Percentiles rank a stretch among this genome's conserved stretches.
Evolutionary conservation across 305 asterid genomes (phyloP).

Genomic region (Fraxinus greggii): DNA sequence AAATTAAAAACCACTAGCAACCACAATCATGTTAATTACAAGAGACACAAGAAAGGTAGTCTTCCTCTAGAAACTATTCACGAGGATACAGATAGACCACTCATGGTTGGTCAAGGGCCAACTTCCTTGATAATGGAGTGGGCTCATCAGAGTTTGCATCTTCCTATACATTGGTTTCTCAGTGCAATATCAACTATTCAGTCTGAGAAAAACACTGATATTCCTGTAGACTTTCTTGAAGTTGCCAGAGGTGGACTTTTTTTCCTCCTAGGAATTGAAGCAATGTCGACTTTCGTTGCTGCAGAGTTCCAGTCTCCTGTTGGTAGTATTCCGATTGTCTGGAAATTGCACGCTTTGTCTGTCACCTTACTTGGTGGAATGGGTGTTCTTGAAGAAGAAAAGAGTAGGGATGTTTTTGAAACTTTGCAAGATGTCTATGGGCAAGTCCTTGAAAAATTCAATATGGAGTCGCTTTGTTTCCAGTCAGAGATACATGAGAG

Average conservation of each 20-base stretch:
- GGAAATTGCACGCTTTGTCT: conserved; percentile 91
- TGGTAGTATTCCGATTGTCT: conserved; percentile 56
- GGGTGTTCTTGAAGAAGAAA: conserved; percentile 71
- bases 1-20: conserved; percentile 40
- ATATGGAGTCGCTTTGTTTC: conserved; percentile 42
- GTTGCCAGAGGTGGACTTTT: conserved; percentile 76
- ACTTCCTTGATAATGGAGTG: conserved; percentile 63
- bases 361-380: conserved; percentile 60
- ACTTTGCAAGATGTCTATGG: conserved; percentile 74
- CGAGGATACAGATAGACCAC: conserved; percentile 48
- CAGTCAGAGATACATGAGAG: conserved; percentile 62
- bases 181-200: conserved; percentile 69
- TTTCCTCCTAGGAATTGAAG: conserved; percentile 80
- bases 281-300: conserved; percentile 38
- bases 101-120: conserved; percentile 25
- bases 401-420: conserved; percentile 66
- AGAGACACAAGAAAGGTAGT: conserved; percentile 35
- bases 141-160: conserved; percentile 89
- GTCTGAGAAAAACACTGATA: conserved; percentile 29
- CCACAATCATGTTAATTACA: conserved; percentile 23
- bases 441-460: conserved; percentile 39
- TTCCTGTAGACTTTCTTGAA: conserved; percentile 40
- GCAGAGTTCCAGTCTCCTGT: conserved; percentile 41
- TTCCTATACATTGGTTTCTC: conserved; percentile 88
- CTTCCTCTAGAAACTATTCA: conserved; percentile 63